Base-by-base conservation (phyloP, 345 rosid species). In the Euphorbia tirucalli region DNA sequence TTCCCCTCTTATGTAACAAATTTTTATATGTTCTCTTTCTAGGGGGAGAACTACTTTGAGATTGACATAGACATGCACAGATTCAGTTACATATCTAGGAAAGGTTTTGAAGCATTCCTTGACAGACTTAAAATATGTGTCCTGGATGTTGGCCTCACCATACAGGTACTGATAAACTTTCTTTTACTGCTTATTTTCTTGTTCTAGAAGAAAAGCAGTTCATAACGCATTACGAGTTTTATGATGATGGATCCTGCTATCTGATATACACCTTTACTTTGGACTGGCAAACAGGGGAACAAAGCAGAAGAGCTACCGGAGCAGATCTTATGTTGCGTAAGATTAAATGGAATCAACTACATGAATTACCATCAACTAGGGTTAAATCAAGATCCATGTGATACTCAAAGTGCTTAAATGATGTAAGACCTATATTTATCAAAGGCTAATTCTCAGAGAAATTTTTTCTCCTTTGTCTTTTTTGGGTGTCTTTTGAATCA, bases 11-110 rank as follows among this genome's bases (percentile, higher is more conserved):
- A 27, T 39, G 11, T 25, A 39, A n/a, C 7, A 21, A 14, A 24
- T 27, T 10, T n/a, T 30, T 31, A 48, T 27, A 6, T 62, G 54
- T 50, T 28, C 5, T 19, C 59, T 72, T 46, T 63, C 66, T 88
- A 96, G 99, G 99, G 93, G 32, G 92, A 87, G 52, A 85, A 91
- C 68, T 96, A 93, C 88, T 84, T 96, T 0, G 97, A 93, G 87
- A 84, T 96, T 2, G 98, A 93, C 80, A 84, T 96, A 32, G 99
- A 96, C 80, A 93, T 96, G 95, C 99, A 96, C 76, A 89, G 98
- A 79, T 96, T 96, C 79, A 84, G 97, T 82, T 96, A 88, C 77
- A 93, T 96, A 66, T 91, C 99, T 30, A 78, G 99, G 79, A 95
- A 95, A 85, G 99, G 99, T 41, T 89, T 90, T 76, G 97, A 88